Base-by-base conservation (phyloP, 1,284 basidiomycete species). In the Marasmius fiardii region DNA sequence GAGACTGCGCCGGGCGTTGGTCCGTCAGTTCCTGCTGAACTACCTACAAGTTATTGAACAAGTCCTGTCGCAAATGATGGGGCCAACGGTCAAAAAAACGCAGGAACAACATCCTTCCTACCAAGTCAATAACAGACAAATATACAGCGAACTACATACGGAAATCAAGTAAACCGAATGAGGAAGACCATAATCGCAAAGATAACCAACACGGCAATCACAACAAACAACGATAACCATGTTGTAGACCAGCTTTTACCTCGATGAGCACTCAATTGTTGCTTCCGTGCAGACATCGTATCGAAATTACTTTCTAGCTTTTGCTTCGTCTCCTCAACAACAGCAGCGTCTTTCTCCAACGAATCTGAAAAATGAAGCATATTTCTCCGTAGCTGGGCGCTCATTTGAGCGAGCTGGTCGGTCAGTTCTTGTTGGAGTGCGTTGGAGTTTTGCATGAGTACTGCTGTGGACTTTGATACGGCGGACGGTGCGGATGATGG, bases 341-440 rank as follows among this genome's bases (percentile, higher is more conserved):
- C 74, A 0, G 74, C 73, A 64, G 85, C 80, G 66, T 93, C 90
- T 57, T 82, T 82, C 43, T 71, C 81, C 1, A 93, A 73, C 12
- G 83, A 74, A 2, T 77, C 75, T 3, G 85, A 80, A 64, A 93
- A 92, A 60, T 90, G 82, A 1, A 83, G 65, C 0, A 88, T 83
- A 61, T 93, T 93, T 23, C 78, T 77, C 64, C 85, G 86, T 47
- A 93, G 79, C 67, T 92, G 90, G 1, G 80, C 73, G 1, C 90
- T 87, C 90, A 93, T 93, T 43, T 80, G 71, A 0, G 85, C 85
- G 18, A 93, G 80, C 66, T 92, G 88, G 4, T 78, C 77, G 0
- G 87, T 80, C 43, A 92, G 80, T 41, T 89, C 83, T 58, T 90
- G 82, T 26, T 92, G 90, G 2, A 87, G 71, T 0, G 79, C 77